A percentile compares a stretch with the other conserved stretches of the same genome.
Conservation (phyloP, 441 rosid species). For the Pelargonium myrrhifolium region DNA sequence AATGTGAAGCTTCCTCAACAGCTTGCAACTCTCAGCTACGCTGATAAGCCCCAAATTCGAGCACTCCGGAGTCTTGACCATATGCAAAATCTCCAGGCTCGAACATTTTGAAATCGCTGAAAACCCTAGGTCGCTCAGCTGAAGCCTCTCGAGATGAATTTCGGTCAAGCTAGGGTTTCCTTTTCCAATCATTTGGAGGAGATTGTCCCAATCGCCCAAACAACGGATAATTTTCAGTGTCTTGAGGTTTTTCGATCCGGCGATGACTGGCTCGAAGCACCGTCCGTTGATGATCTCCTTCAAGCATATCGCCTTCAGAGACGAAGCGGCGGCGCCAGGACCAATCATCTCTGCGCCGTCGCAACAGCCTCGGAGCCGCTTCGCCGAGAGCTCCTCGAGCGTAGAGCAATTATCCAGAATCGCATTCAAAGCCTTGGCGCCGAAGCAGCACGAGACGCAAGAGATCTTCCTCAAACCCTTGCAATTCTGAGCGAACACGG, state of each 20-base stretch:
- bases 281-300: conserved; percentile 57
- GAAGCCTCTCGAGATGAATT: conserved; percentile 54
- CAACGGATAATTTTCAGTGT: conserved; percentile 54
- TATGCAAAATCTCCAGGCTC: conserved; percentile 40
- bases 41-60: conserved; percentile 37
- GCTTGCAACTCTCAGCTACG: conserved; percentile 44
- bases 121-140: conserved; percentile 46
- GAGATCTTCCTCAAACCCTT: conserved; percentile 39
- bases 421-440: conserved; percentile 44
- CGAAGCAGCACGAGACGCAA: conserved; percentile 46
- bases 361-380: conserved; percentile 43
- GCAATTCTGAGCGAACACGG: conserved; percentile 36
- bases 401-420: conserved; percentile 38
- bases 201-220: conserved; percentile 55
- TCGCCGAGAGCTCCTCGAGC: conserved; percentile 51
- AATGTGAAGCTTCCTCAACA: conserved; percentile 51
- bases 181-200: conserved; percentile 35
- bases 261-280: conserved; percentile 42
- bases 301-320: conserved; percentile 45
- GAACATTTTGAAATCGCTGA: conserved; percentile 38
- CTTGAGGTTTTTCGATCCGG: conserved; percentile 33
- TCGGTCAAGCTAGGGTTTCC: conserved; percentile 29
- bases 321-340: conserved; percentile 28
- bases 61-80: conserved; percentile 49
- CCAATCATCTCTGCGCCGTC: conserved; percentile 34